Evolutionary conservation across 352 stramenopile genomes (phyloP).

Genomic region (Thalassiosira hispida): DNA sequence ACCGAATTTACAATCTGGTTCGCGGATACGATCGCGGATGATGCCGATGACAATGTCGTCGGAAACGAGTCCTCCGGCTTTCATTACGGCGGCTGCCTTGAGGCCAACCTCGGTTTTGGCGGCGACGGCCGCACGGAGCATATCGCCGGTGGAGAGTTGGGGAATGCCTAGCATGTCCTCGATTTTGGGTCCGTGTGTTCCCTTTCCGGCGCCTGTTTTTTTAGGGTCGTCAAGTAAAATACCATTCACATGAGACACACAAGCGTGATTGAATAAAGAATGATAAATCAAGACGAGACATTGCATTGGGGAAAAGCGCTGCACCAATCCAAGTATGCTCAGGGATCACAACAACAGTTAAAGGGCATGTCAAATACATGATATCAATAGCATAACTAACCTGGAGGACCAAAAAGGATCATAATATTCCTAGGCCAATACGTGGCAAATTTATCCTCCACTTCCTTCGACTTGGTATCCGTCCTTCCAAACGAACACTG

Average conservation of each 20-base stretch:
- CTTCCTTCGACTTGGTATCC: slow-evolving; percentile 45
- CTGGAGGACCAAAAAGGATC: slow-evolving; percentile 81
- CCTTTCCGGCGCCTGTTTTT: slow-evolving; percentile 95
- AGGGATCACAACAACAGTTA: too few species aligned
- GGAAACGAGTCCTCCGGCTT: slow-evolving; percentile 87
- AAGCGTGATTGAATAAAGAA: too few species aligned
- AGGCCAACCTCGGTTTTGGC: slow-evolving; percentile 96
- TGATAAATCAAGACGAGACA: too few species aligned
- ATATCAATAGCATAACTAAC: slow-evolving; percentile 24
- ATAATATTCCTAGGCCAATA: slow-evolving; percentile 87
- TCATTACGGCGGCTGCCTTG: slow-evolving; percentile 98
- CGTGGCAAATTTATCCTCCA: slow-evolving; percentile 81
- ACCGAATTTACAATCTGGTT: slow-evolving; percentile 95
- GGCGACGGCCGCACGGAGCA: slow-evolving; percentile 96
- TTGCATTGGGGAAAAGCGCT: too few species aligned
- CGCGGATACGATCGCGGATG: slow-evolving; percentile 98
- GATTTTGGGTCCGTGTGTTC: slow-evolving; percentile 97
- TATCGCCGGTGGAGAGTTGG: slow-evolving; percentile 99
- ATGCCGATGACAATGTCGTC: slow-evolving; percentile 99
- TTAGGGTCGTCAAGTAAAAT: neutral
- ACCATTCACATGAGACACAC: slow-evolving; percentile 4
- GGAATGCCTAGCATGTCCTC: slow-evolving; percentile 96
- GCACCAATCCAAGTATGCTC: too few species aligned
- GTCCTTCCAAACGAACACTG: slow-evolving; percentile 33
- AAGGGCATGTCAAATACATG: neutral